Conservation (phyloP, 2,329 filamentous ascomycete species). For the Ophioceras dolichostomum region DNA sequence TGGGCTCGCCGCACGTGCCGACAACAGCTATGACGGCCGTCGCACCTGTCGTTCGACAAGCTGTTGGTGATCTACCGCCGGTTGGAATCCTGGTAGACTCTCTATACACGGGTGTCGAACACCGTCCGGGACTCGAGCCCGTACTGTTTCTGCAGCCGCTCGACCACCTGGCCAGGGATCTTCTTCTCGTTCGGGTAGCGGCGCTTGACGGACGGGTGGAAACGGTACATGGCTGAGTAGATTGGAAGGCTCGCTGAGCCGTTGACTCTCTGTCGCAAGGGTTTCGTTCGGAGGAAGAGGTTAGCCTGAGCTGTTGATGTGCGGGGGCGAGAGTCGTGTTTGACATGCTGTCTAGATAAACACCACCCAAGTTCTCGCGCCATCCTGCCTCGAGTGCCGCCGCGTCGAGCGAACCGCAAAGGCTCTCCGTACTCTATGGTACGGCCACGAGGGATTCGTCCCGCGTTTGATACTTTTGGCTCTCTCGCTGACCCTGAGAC, state of each 20-base stretch:
- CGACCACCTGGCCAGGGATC: slow-evolving; percentile 63
- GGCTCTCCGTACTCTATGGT: too few relatives aligned
- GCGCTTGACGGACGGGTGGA: slow-evolving; percentile 62
- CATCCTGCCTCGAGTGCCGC: too few relatives aligned
- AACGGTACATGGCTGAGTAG: slow-evolving; percentile 78
- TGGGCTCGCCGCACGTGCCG: slow-evolving; percentile 66
- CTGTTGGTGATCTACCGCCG: slow-evolving; percentile 67
- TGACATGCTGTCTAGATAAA: too few relatives aligned
- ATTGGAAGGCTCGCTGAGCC: slow-evolving; percentile 29
- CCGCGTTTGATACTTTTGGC: too few relatives aligned
- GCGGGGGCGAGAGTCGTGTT: too few relatives aligned
- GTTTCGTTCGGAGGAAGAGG: too few relatives aligned
- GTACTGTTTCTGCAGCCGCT: slow-evolving; percentile 63
- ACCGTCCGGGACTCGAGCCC: slow-evolving; percentile 56
- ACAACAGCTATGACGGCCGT: slow-evolving; percentile 68
- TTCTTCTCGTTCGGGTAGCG: slow-evolving; percentile 71
- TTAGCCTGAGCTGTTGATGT: too few relatives aligned
- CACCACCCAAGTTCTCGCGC: too few relatives aligned
- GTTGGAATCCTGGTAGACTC: slow-evolving; percentile 38
- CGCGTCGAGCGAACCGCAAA: too few relatives aligned
- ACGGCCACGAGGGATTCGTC: too few relatives aligned
- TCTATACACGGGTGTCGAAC: slow-evolving; percentile 59
- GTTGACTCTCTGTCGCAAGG: too few relatives aligned
- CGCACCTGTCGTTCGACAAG: slow-evolving; percentile 56
- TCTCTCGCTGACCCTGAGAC: too few relatives aligned